Conservation (phyloP, 2,329 filamentous ascomycete species). For the Microsporum ferrugineum region DNA sequence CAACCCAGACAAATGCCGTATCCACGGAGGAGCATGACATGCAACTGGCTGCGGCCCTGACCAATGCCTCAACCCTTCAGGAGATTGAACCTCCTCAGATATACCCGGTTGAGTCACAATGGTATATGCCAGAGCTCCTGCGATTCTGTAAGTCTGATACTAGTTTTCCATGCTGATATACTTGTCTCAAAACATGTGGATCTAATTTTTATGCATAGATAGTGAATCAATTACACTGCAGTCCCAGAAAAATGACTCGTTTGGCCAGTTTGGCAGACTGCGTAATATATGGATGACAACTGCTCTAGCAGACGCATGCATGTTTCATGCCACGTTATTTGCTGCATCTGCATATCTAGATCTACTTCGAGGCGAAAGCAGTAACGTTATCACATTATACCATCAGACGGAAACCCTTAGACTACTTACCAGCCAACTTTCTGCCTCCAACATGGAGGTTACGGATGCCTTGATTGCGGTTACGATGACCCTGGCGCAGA, state of each 20-base stretch:
- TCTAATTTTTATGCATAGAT: background rate
- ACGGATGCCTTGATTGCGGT: slow-evolving; percentile 6
- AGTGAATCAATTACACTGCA: background rate
- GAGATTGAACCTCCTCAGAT: slow-evolving; percentile 3
- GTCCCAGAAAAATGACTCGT: background rate
- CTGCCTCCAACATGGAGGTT: background rate
- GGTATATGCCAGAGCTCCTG: slow-evolving; percentile 10
- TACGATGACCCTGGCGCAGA: slow-evolving; percentile 7
- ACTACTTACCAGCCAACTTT: slow-evolving; percentile 1
- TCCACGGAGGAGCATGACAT: background rate
- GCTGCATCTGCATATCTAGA: slow-evolving; percentile 9
- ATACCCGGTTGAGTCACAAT: slow-evolving; percentile 5
- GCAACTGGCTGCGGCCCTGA: background rate
- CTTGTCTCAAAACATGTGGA: background rate
- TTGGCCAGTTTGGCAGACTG: background rate
- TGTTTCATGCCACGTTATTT: slow-evolving; percentile 10
- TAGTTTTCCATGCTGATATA: background rate
- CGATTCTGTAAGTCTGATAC: slow-evolving; percentile 6
- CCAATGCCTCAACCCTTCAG: background rate
- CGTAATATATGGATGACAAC: slow-evolving; percentile 8
- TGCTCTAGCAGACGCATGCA: slow-evolving; percentile 4
- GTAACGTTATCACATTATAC: slow-evolving; percentile 7
- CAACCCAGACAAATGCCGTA: background rate
- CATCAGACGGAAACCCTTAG: slow-evolving; percentile 8
- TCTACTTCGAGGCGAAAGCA: slow-evolving; percentile 1